phyloP scores from a whole-genome alignment of 140 eudicot genomes.

The Bidens hawaiensis region DNA sequence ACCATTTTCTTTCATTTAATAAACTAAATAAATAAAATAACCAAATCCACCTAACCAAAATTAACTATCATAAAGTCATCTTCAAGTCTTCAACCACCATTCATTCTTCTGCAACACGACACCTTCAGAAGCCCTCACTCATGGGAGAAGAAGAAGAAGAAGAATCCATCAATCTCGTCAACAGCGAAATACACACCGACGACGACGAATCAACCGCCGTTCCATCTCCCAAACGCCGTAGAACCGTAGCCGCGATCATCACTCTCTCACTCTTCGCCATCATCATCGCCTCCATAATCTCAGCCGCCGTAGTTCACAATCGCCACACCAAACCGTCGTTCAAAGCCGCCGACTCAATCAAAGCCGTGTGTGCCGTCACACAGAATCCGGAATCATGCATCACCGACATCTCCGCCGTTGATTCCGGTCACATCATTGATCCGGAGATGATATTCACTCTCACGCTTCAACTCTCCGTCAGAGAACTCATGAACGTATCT shows the following conservation, averaged over 20 bases:
- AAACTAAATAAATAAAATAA: neutral
- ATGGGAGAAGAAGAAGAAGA: no score
- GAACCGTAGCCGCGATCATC: conserved; percentile 31
- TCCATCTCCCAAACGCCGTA: conserved; percentile 25
- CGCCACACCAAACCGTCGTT: conserved; percentile 22
- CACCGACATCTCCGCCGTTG: conserved; percentile 36
- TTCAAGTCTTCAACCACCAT: no score
- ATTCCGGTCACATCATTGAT: conserved; percentile 18
- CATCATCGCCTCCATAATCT: conserved; percentile 30
- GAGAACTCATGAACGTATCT: conserved; percentile 39
- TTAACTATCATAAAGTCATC: conserved; percentile 12
- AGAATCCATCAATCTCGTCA: conserved; percentile 47
- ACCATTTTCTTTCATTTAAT: neutral
- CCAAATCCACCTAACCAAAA: neutral
- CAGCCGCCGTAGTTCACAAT: conserved; percentile 22
- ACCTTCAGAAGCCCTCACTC: neutral
- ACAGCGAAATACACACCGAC: conserved; percentile 40
- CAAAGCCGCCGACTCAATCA: conserved; percentile 30
- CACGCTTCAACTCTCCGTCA: conserved; percentile 35
- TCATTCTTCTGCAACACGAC: conserved; percentile 4
- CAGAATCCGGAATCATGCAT: conserved; percentile 54
- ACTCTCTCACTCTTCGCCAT: conserved; percentile 30
- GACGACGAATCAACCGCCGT: conserved; percentile 15
- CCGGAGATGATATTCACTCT: conserved; percentile 48
- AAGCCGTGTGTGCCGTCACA: conserved; percentile 60